Base-by-base conservation (phyloP, 768 basidiomycete genomes). In the Psilocybe cubensis region DNA sequence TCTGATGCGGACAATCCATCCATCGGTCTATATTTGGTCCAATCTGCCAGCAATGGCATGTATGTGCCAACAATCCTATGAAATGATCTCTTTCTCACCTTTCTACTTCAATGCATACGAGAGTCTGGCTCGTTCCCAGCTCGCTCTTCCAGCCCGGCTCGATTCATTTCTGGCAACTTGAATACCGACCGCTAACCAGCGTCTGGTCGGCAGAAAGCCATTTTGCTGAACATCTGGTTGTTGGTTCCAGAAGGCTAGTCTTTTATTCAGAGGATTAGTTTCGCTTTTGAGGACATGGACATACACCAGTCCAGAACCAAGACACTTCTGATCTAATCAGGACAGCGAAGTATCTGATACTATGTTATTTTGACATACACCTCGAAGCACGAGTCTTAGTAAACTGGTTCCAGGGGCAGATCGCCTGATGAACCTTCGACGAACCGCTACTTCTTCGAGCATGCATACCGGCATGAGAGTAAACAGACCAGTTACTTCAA, bases 371-470 rank as follows among this genome's bases (percentile, higher is more conserved):
- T 60, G 65, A 66, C 59, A 56, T 48, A 49, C 47, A 59, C 60
- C 44, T 59, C 55, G 56, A 38, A 55, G 54, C n/a, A n/a, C n/a
- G n/a, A n/a, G 40, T 24, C 40, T 47, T 33, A 56, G 44, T 45
- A 54, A 53, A 52, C 46, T 59, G 62, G 64, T 66, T 63, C 64
- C 68, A 74, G 71, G 72, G 63, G 73, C 71, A 68, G 67, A 70
- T 72, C 68, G 66, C 61, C 65, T 69, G 66, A 70, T 70, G 66
- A 51, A 62, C 60, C 62, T 60, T 64, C 68, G 66, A 70, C 68
- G 66, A 51, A 63, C 60, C 62, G 56, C 40, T 52, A 56, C 55
- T 48, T 52, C 56, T 54, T 59, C 62, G 56, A 64, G 52, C 63
- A 64, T 65, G 60, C 57, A 64, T 59, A 61, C 68, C 58, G 63